Percentiles rank a stretch among this genome's conserved stretches.
These are phyloP conservation scores for Clavulina sp. DNA, from an alignment of 768 basidiomycete genomes.

Conservation along the genomic window DNA sequence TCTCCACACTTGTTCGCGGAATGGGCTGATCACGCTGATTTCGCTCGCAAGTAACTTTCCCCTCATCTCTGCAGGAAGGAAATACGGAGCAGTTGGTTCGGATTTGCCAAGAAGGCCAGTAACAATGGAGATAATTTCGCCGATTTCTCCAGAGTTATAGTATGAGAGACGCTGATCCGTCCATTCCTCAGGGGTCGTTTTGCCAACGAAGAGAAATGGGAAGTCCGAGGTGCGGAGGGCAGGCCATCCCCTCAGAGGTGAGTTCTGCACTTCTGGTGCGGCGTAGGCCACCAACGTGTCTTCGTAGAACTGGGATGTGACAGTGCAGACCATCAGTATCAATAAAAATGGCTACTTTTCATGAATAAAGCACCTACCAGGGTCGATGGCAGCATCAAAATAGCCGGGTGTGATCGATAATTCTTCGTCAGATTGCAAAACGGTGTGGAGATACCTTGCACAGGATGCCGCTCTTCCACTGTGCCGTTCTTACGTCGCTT, in stretches of 20 bases:
- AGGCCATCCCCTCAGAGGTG: background rate
- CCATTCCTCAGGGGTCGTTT: background rate
- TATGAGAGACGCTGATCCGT: background rate
- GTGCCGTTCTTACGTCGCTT: no score
- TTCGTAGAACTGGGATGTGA: background rate
- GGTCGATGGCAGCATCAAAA: conserved; percentile 28
- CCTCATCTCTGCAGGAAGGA: background rate
- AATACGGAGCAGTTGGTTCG: background rate
- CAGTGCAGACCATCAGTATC: background rate
- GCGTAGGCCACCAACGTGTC: background rate
- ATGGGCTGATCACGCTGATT: background rate
- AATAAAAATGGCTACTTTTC: background rate
- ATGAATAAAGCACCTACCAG: background rate
- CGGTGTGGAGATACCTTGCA: background rate
- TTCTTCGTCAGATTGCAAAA: conserved; percentile 26
- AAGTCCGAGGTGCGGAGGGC: background rate
- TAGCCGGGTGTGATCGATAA: conserved; percentile 44
- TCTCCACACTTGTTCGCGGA: background rate
- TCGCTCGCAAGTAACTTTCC: background rate
- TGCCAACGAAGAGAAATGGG: background rate
- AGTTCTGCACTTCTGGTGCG: background rate
- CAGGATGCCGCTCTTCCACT: background rate
- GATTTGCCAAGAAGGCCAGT: background rate
- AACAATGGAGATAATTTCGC: background rate
- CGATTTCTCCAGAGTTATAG: background rate